Percentiles rank a stretch among this genome's conserved stretches.
Evolutionary conservation across 2,329 filamentous ascomycete genomes (phyloP).

Genomic region (Neoascochyta sp.): DNA sequence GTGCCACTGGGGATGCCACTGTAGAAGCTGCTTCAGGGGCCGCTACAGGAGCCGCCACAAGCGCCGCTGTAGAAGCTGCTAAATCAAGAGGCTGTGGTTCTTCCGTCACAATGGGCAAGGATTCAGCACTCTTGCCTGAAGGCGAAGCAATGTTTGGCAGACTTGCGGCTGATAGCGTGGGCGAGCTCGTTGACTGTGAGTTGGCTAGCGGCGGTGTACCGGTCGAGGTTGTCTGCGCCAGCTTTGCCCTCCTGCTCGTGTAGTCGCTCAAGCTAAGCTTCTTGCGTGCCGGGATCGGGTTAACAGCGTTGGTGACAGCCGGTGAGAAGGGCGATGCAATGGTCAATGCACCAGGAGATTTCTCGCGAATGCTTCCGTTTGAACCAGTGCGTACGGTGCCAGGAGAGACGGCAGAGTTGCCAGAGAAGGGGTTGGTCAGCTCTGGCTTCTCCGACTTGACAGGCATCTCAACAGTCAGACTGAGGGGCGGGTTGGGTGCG

Average conservation of each 20-base stretch:
- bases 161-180: constrained; percentile 31
- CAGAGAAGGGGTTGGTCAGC: constrained; percentile 15
- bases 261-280: constrained; percentile 53
- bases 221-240: constrained; percentile 27
- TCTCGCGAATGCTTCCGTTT: constrained; percentile 19
- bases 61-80: constrained; percentile 9
- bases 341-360: constrained; percentile 25
- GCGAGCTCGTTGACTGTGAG: constrained; percentile 29
- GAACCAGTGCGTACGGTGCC: constrained; percentile 19
- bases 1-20: constrained; percentile 4
- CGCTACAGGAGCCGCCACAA: too few species aligned
- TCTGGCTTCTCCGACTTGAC: constrained; percentile 26
- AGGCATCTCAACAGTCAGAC: constrained; percentile 31
- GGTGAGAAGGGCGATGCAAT: constrained; percentile 35
- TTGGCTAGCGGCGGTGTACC: constrained; percentile 21
- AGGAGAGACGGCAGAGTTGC: constrained; percentile 19
- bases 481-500: too few species aligned
- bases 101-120: constrained; percentile 25
- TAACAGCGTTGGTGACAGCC: constrained; percentile 42
- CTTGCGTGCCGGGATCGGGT: constrained; percentile 44
- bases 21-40: constrained; percentile 3
- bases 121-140: constrained; percentile 23
- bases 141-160: constrained; percentile 29
- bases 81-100: constrained; percentile 17
- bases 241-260: constrained; percentile 44